These are phyloP conservation scores for Sporothrix euskadiensis DNA, from an alignment of 2,329 filamentous ascomycete genomes.

Conservation along the genomic window DNA sequence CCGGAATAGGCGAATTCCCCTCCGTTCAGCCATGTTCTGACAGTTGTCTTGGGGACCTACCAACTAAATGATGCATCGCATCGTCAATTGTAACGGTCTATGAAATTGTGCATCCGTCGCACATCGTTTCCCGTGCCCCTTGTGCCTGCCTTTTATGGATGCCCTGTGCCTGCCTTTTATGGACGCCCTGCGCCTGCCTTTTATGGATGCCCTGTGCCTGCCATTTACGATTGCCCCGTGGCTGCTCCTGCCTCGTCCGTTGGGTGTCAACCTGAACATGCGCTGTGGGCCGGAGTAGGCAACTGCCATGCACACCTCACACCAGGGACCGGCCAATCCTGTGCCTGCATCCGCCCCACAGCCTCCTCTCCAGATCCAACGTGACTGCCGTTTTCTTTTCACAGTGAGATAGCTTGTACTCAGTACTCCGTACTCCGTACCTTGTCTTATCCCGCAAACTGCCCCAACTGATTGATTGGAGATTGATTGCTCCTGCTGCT, in stretches of 20 bases:
- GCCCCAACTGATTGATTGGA: not conserved
- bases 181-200: not conserved
- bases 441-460: not conserved
- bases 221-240: not conserved
- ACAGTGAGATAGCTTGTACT: not conserved
- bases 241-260: not conserved
- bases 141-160: not conserved
- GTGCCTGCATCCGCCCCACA: not conserved
- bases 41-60: not conserved
- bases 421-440: too few relatives aligned
- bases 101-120: not conserved
- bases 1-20: slow-evolving; percentile 8
- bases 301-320: slow-evolving; percentile 12
- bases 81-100: slow-evolving; percentile 1
- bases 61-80: not conserved
- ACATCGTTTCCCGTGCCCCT: slow-evolving; percentile 3
- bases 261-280: not conserved
- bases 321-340: slow-evolving; percentile 16
- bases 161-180: not conserved
- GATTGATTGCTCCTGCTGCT: not conserved
- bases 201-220: not conserved
- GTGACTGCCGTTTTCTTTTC: not conserved
- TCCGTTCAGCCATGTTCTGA: not conserved
- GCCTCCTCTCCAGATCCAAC: not conserved
- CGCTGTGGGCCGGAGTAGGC: slow-evolving; percentile 4